Base-by-base conservation (phyloP, 768 basidiomycete species). In the Russula emetica region DNA sequence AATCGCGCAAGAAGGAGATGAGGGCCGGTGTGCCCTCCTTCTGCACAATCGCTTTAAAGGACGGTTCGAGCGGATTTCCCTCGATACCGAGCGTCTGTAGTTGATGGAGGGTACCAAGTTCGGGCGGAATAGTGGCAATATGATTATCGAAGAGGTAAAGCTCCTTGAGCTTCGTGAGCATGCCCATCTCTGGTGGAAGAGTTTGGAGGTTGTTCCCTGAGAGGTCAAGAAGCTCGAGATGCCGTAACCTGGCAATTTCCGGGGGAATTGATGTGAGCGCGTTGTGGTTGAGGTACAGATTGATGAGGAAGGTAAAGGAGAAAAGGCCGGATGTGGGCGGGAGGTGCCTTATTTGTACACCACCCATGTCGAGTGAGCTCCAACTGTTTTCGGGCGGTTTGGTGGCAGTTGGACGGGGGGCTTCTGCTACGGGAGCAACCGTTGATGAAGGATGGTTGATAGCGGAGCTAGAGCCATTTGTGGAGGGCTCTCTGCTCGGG, bases 271-370 rank as follows among this genome's bases (percentile, higher is more conserved):
- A 74, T 10, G 85, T 77, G 52, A 99, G 80, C 28, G 84, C 79
- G 71, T 99, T 99, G 79, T 98, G 96, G 69, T 98, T 98, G 74
- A 99, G 90, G 77, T 95, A 98, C 55, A 99, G 87, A 66, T 87
- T 89, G 69, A 88, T 89, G 63, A 99, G 87, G 80, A 94, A 97
- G n/a, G 85, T 84, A 78, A 96, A 98, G 9, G 85, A 78, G 75
- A 91, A 92, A 49, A 92, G 79, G 30, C 86, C 87, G 52, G 87
- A 89, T 8, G 77, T 80, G 6, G 85, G 77, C 40, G 95, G 91
- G 56, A 99, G 80, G 68, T 89, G 92, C 81, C 95, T 96, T 72
- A 99, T 85, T 67, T 85, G 85, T 69, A 97, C 87, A 18, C 97
- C 97, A 59, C 97, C 96, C 86, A 99, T 92, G 76, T 99, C 97